Base-by-base conservation (phyloP, 148 eudicot species). In the Agrostemma githago region DNA sequence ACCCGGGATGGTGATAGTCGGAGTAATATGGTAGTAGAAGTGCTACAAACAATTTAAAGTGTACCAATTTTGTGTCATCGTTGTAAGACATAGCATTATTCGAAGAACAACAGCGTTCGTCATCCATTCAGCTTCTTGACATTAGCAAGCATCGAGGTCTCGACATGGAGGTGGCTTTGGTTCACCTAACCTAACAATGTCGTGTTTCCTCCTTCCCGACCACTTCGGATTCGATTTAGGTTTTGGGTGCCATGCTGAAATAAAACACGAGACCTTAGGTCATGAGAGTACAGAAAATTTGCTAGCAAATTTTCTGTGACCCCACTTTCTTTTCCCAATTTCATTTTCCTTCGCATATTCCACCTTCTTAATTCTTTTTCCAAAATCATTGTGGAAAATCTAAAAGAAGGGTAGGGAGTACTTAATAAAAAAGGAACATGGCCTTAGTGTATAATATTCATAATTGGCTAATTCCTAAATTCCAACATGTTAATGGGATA, bases 91-190 rank as follows among this genome's bases (percentile, higher is more conserved):
- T 39, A 62, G 15, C 62, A 77, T 88, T 86, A 89, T 87, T 87
- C 57, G 70, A 72, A 72, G 59, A 11, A 60, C 68, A 51, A 11
- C 34, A 26, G 34, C 34, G 34, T 1, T 1, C 1, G 34, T 26
- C 34, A 64, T 11, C n/a, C 38, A 46, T 6, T 14, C 60, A 51
- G 56, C 70, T 72, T 8, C 34, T 39, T 66, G 66, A 68, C 48
- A 66, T 86, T 74, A 93, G 87, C 96, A 90, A 42, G 98, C 96
- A 78, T 93, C 94, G 74, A 93, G 89, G 80, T 93, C 93, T 72
- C 96, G 84, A 74, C 92, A 93, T 60, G 89, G 92, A 51, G 98
- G 96, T n/a, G 98, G 84, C 88, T 77, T 87, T 19, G 98, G 98
- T 67, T 93, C 96, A 43, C 92, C 72, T 74, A 93, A 43, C 92